Conservation (phyloP, 202 grass and related monocot species). For the Elaeis oleifera region DNA sequence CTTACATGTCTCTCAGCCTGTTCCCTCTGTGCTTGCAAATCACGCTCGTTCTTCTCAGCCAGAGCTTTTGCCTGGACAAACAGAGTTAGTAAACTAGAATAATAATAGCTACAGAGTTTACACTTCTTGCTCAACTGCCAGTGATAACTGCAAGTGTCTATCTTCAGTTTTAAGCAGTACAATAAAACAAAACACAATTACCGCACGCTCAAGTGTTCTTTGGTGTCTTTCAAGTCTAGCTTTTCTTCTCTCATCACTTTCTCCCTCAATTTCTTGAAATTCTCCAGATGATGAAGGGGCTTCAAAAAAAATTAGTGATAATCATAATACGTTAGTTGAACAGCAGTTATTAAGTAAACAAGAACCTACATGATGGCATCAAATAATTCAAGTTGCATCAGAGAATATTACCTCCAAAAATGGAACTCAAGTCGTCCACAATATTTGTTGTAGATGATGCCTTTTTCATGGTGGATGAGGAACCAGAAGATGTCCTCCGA, state of each 20-base stretch:
- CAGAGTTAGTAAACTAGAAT: constrained; percentile 2
- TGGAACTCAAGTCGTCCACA: constrained; percentile 76
- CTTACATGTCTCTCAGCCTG: constrained; percentile 95
- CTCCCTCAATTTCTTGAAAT: constrained; percentile 87
- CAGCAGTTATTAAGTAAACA: background rate
- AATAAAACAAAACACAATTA: constrained; percentile 30
- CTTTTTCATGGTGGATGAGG: constrained; percentile 53
- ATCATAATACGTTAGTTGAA: constrained; percentile 22
- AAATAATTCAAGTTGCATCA: constrained; percentile 2
- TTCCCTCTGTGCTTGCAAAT: constrained; percentile 81
- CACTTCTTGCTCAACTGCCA: no score
- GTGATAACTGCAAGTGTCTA: no score
- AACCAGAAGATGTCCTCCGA: constrained; percentile 41
- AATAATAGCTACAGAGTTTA: background rate
- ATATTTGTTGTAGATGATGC: constrained; percentile 72
- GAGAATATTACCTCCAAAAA: constrained; percentile 80
- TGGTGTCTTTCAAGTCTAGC: constrained; percentile 74
- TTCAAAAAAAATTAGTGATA: constrained; percentile 18
- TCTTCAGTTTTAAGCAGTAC: no score
- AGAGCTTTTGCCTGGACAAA: constrained; percentile 67
- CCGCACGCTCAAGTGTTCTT: constrained; percentile 69
- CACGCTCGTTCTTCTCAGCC: constrained; percentile 94
- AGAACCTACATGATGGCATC: no score
- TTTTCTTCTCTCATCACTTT: constrained; percentile 82
- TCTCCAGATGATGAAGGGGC: constrained; percentile 71